A percentile compares a stretch with the other conserved stretches of the same genome.
Evolutionary conservation across 805 yeast species (phyloP).

Genomic region (Lipomyces orientalis): DNA sequence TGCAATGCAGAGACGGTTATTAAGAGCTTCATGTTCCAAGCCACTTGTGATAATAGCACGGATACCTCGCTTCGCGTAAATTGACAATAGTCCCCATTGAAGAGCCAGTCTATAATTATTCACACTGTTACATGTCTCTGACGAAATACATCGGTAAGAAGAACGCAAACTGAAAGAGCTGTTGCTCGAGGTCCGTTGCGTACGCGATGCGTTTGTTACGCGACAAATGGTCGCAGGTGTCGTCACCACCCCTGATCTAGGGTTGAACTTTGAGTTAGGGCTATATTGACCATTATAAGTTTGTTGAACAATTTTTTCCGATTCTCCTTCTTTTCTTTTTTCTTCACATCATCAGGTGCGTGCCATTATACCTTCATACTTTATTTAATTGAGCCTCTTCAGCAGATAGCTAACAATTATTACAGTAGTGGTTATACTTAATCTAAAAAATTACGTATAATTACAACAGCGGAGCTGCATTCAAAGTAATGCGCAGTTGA

Average conservation of each 20-base stretch:
- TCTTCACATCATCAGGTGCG: slow-evolving; percentile 38
- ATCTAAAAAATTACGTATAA: slow-evolving; percentile 33
- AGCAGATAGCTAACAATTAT: slow-evolving; percentile 21
- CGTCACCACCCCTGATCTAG: not conserved
- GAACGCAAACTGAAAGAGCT: no score
- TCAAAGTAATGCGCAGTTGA: slow-evolving; percentile 35
- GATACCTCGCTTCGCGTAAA: no score
- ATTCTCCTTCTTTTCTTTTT: slow-evolving; percentile 15
- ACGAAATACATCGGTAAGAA: no score
- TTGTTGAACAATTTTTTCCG: not conserved
- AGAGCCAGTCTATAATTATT: no score
- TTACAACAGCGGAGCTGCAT: slow-evolving; percentile 38
- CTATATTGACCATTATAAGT: not conserved
- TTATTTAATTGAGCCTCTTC: not conserved
- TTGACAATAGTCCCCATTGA: no score
- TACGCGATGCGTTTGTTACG: no score
- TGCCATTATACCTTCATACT: not conserved
- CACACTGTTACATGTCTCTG: no score
- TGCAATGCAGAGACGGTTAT: no score
- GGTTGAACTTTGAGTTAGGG: not conserved
- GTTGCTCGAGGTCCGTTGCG: no score
- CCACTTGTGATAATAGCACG: no score
- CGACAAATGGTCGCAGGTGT: no score
- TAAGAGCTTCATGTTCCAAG: no score
- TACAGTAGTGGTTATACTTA: slow-evolving; percentile 39